These are phyloP conservation scores for Botrytis cinerea DNA, from an alignment of 2,329 filamentous ascomycete species.

Conservation along the genomic window DNA sequence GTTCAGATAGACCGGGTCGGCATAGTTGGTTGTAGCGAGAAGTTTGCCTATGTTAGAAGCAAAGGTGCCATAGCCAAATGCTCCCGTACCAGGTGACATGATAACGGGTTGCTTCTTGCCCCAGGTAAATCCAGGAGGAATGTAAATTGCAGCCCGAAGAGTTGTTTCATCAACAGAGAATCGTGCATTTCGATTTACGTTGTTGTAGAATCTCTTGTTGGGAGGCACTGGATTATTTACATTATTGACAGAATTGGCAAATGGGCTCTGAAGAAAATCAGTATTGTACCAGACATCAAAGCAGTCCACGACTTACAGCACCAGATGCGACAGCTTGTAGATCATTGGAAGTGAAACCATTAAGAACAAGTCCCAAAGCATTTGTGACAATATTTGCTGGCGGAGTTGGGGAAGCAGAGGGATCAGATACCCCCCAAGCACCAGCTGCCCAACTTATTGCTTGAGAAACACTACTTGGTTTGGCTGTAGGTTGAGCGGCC, in stretches of 20 bases:
- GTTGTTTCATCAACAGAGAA: conserved; percentile 50
- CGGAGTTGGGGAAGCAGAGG: conserved; percentile 22
- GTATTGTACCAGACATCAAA: background rate
- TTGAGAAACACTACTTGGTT: conserved; percentile 34
- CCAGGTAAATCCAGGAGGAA: conserved; percentile 51
- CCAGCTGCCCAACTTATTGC: conserved; percentile 27
- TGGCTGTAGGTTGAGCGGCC: conserved; percentile 35
- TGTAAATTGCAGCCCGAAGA: conserved; percentile 54
- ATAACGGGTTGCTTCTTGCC: conserved; percentile 51
- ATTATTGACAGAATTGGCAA: background rate
- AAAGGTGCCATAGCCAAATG: conserved; percentile 46
- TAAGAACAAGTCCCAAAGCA: conserved; percentile 27
- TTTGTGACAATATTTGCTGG: conserved; percentile 28
- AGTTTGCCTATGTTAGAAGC: conserved; percentile 51
- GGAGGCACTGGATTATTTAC: background rate
- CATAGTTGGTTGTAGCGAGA: conserved; percentile 46
- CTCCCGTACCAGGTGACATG: conserved; percentile 55
- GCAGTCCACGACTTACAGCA: background rate
- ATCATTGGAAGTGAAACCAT: conserved; percentile 29
- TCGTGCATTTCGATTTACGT: conserved; percentile 45
- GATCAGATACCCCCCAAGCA: conserved; percentile 20
- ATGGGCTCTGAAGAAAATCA: conserved; percentile 1
- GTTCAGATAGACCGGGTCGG: conserved; percentile 58
- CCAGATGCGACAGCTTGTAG: conserved; percentile 23
- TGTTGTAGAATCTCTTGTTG: conserved; percentile 33